These are phyloP conservation scores for Apodospora peruviana DNA, from an alignment of 495 filamentous ascomycete genomes.

Conservation along the genomic window DNA sequence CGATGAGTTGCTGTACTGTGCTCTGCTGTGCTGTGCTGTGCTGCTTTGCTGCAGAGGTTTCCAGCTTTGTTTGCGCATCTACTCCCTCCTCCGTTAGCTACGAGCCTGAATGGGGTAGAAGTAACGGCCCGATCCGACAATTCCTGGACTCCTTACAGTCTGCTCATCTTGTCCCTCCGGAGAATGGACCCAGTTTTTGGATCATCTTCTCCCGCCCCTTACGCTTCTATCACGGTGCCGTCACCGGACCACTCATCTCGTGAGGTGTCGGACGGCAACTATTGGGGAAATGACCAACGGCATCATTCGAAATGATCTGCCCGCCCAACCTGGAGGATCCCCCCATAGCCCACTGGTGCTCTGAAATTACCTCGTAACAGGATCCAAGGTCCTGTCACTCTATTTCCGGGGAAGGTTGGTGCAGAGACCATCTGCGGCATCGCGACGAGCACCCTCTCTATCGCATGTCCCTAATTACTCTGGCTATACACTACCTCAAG, in stretches of 20 bases:
- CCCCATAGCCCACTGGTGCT: too few species aligned
- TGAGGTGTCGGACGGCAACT: background rate
- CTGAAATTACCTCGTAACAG: slow-evolving; percentile 4
- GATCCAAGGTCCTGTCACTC: slow-evolving; percentile 1
- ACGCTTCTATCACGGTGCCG: background rate
- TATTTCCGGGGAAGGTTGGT: slow-evolving; percentile 2
- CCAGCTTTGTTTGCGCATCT: too few species aligned
- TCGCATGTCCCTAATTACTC: background rate
- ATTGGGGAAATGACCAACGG: background rate
- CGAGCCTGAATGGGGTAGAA: slow-evolving; percentile 5
- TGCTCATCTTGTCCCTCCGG: background rate
- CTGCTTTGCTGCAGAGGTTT: too few species aligned
- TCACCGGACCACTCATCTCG: background rate
- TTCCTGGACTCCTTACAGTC: slow-evolving; percentile 5
- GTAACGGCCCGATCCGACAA: slow-evolving; percentile 22
- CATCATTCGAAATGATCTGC: background rate
- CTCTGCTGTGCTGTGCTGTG: too few species aligned
- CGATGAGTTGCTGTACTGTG: background rate
- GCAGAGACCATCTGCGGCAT: slow-evolving; percentile 3
- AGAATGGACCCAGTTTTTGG: background rate
- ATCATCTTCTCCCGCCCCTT: background rate
- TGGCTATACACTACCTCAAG: slow-evolving; percentile 1
- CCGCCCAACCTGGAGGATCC: background rate
- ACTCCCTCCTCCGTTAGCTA: background rate
- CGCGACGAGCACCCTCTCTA: background rate